These are phyloP conservation scores for Fusarium sacchari DNA, from an alignment of 2,329 filamentous ascomycete genomes.

Conservation along the genomic window DNA sequence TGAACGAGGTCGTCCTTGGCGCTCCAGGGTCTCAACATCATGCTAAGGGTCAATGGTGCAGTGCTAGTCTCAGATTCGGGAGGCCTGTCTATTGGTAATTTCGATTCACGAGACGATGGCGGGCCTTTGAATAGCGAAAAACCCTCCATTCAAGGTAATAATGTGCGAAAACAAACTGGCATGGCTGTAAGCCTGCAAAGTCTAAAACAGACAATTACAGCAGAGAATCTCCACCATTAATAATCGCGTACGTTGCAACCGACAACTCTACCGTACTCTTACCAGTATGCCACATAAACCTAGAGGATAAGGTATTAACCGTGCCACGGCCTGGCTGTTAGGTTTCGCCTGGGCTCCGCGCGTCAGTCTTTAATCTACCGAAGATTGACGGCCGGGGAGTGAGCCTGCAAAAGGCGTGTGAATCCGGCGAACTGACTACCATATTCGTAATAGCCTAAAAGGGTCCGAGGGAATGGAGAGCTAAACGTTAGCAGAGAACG, in stretches of 20 bases:
- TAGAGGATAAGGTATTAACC: background rate
- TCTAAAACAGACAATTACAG: background rate
- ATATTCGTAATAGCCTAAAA: slow-evolving; percentile 28
- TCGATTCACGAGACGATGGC: slow-evolving; percentile 1
- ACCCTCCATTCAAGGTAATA: background rate
- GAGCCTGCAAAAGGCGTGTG: background rate
- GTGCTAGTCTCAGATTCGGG: slow-evolving; percentile 5
- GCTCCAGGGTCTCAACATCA: slow-evolving; percentile 1
- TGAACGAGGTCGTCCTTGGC: slow-evolving; percentile 20
- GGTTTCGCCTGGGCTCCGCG: slow-evolving; percentile 30
- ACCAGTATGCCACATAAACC: background rate
- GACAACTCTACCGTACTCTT: background rate
- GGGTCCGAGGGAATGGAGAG: slow-evolving; percentile 10
- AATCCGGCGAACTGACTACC: slow-evolving; percentile 20
- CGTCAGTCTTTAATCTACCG: slow-evolving; percentile 22
- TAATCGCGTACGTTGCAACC: slow-evolving; percentile 20
- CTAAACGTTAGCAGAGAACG: slow-evolving; percentile 2
- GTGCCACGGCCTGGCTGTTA: slow-evolving; percentile 29
- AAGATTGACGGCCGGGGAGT: slow-evolving; percentile 5
- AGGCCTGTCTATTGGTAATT: slow-evolving; percentile 1
- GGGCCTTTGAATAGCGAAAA: background rate
- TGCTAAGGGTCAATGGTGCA: slow-evolving; percentile 1
- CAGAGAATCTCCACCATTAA: slow-evolving; percentile 4
- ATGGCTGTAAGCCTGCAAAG: background rate
- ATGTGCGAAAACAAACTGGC: background rate